phyloP scores from a whole-genome alignment of 1,284 basidiomycete species.

The Cryptococcus neoformans region DNA sequence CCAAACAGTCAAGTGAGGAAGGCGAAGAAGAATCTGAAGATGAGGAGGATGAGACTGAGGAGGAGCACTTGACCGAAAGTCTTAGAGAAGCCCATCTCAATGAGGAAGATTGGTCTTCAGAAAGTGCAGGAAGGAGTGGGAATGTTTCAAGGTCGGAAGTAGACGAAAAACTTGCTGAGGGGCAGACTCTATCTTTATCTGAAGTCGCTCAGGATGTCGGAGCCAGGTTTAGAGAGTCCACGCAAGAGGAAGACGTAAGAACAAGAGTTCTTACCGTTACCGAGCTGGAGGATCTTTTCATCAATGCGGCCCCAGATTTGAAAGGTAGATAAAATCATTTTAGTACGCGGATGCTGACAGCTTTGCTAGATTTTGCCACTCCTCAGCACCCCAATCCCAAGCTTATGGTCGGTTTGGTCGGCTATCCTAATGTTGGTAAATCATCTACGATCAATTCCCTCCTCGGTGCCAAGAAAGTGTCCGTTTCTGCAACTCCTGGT shows the following conservation, averaged over 20 bases:
- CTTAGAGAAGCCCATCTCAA: conserved; percentile 59
- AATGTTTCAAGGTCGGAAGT: conserved; percentile 45
- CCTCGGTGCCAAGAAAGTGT: conserved; percentile 80
- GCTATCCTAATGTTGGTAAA: conserved; percentile 63
- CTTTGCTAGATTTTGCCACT: conserved; percentile 59
- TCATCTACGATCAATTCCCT: conserved; percentile 60
- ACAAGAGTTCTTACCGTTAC: conserved; percentile 79
- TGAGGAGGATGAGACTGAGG: conserved; percentile 37
- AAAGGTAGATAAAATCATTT: conserved; percentile 54
- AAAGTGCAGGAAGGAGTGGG: conserved; percentile 48
- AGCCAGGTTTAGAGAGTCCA: conserved; percentile 4
- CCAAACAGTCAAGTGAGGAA: conserved; percentile 24
- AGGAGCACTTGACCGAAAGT: conserved; percentile 15
- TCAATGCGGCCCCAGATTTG: conserved; percentile 71
- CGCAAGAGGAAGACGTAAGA: conserved; percentile 59
- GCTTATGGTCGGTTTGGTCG: conserved; percentile 65
- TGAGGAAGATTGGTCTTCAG: conserved; percentile 56
- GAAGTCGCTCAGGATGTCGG: conserved; percentile 43
- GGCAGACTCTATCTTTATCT: conserved; percentile 41
- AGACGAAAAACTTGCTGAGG: conserved; percentile 41
- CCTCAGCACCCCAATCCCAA: conserved; percentile 63
- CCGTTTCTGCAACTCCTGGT: conserved; percentile 94
- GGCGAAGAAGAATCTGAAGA: conserved; percentile 28
- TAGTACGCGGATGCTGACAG: not conserved
- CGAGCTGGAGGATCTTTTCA: conserved; percentile 86